Percentiles rank a stretch among this genome's conserved stretches.
Evolutionary conservation across 2,329 filamentous ascomycete genomes (phyloP).

Genomic region (Ceratocystis diversiconidia): DNA sequence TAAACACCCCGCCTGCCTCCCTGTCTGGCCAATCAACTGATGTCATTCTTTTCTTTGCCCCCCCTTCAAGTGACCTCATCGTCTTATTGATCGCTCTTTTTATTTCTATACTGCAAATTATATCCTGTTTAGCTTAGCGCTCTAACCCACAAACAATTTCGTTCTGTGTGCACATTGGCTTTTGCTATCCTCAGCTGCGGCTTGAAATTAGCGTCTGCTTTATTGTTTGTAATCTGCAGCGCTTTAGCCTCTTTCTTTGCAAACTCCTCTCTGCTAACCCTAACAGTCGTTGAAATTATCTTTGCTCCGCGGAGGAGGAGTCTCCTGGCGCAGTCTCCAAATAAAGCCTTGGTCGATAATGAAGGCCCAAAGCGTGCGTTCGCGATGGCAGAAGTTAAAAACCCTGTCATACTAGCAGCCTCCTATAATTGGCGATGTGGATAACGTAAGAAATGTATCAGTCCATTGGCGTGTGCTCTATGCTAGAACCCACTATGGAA

Average conservation of each 20-base stretch:
- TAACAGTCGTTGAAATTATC: too few relatives aligned
- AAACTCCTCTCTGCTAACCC: not conserved
- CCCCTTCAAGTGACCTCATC: not conserved
- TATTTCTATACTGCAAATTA: not conserved
- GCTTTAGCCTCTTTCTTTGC: not conserved
- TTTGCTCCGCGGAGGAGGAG: too few relatives aligned
- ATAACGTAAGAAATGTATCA: not conserved
- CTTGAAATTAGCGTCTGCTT: not conserved
- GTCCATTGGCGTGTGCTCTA: not conserved
- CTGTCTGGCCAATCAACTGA: not conserved
- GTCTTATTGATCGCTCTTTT: not conserved
- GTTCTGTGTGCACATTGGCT: not conserved
- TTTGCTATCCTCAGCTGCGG: too few relatives aligned
- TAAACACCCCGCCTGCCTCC: not conserved
- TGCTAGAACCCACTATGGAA: not conserved
- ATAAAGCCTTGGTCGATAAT: not conserved
- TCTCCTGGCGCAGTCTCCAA: too few relatives aligned
- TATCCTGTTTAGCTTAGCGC: not conserved
- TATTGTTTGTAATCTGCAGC: not conserved
- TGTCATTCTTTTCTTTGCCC: not conserved
- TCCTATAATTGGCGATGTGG: slow-evolving; percentile 2
- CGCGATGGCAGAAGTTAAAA: not conserved
- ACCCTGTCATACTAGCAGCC: not conserved
- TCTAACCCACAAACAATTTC: not conserved
- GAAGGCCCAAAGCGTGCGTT: not conserved